A percentile compares a stretch with the other conserved stretches of the same genome.
phyloP scores from a whole-genome alignment of 306 rosid species.

The Lathyrus aphaca region DNA sequence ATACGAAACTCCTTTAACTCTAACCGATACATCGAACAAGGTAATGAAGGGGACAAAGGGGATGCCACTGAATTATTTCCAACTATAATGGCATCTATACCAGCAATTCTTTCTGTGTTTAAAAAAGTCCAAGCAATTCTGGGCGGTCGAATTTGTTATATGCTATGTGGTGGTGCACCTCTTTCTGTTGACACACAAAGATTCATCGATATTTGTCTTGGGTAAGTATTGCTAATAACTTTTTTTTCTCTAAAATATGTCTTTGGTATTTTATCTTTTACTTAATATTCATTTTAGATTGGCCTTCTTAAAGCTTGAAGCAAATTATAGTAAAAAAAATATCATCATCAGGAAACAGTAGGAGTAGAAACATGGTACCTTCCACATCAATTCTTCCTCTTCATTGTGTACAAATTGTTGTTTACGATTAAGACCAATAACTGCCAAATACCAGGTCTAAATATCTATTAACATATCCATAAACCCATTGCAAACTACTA shows the following conservation, averaged over 20 bases:
- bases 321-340: neutral
- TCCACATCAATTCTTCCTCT: too few relatives aligned
- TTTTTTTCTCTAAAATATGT: too few relatives aligned
- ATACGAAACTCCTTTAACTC: slow-evolving; percentile 90
- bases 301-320: neutral
- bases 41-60: slow-evolving; percentile 80
- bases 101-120: slow-evolving; percentile 91
- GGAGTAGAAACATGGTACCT: slow-evolving; percentile 25
- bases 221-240: slow-evolving; percentile 56
- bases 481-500: too few relatives aligned
- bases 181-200: slow-evolving; percentile 90
- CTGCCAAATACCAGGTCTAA: too few relatives aligned
- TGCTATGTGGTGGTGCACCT: slow-evolving; percentile 98
- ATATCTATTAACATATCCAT: too few relatives aligned
- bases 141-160: slow-evolving; percentile 84
- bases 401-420: too few relatives aligned
- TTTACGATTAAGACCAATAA: too few relatives aligned
- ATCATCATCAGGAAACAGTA: slow-evolving; percentile 10
- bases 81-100: slow-evolving; percentile 91
- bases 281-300: neutral
- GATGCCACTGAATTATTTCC: slow-evolving; percentile 79
- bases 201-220: slow-evolving; percentile 96
- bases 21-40: slow-evolving; percentile 95
- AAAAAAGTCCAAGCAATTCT: slow-evolving; percentile 83
- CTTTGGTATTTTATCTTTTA: neutral